These are phyloP conservation scores for Auricularia heimuer DNA, from an alignment of 768 basidiomycete species.

Conservation along the genomic window DNA sequence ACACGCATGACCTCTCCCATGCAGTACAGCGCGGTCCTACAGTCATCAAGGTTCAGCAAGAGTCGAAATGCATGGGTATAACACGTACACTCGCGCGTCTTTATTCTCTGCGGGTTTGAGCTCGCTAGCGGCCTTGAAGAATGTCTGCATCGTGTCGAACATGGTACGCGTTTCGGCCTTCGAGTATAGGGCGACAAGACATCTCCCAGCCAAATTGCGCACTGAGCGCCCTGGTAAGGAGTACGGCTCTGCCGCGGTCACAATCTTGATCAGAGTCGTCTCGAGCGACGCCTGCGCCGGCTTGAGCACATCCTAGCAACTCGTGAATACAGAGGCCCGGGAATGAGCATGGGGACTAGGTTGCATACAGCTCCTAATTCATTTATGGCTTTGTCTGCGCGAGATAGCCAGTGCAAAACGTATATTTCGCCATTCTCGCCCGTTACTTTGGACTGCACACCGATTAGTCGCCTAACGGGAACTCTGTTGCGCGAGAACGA, in stretches of 20 bases:
- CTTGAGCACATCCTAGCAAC: conserved; percentile 54
- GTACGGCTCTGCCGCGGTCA: conserved; percentile 52
- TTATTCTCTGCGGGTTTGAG: conserved; percentile 57
- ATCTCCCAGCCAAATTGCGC: conserved; percentile 69
- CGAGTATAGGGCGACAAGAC: conserved; percentile 61
- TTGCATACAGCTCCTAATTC: conserved; percentile 42
- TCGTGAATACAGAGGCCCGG: conserved; percentile 2
- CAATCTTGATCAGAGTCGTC: conserved; percentile 52
- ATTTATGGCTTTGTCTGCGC: conserved; percentile 48
- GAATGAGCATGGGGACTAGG: not conserved
- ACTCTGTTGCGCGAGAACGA: not conserved
- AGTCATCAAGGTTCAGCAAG: not conserved
- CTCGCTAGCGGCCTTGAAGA: conserved; percentile 69
- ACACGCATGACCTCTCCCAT: conserved; percentile 82
- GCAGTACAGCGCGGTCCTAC: conserved; percentile 74
- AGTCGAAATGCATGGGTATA: not conserved
- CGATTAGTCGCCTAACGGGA: not conserved
- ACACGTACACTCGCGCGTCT: conserved; percentile 52
- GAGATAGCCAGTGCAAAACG: conserved; percentile 74
- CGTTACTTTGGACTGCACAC: conserved; percentile 47
- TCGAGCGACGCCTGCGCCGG: conserved; percentile 52
- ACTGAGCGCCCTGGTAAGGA: conserved; percentile 84
- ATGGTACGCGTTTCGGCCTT: conserved; percentile 75
- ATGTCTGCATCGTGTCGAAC: conserved; percentile 75
- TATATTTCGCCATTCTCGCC: conserved; percentile 76